Base-by-base conservation (phyloP, 495 filamentous ascomycete genomes). In the Schizothecium vesticola region DNA sequence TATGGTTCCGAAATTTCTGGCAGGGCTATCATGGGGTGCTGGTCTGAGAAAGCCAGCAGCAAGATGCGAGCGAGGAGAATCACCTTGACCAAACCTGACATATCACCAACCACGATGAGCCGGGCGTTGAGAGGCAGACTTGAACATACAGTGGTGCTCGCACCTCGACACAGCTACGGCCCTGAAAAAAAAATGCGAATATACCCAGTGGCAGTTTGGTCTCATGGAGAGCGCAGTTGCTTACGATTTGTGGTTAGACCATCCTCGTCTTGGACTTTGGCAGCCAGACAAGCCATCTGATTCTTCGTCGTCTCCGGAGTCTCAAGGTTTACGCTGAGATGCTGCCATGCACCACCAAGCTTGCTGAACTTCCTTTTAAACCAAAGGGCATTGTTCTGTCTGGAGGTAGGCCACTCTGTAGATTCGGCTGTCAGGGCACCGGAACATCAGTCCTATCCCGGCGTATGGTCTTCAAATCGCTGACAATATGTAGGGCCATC, bases 321-420 rank as follows among this genome's bases (percentile, higher is more conserved):
- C 84, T 97, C 80, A 90, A 91, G 83, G 86, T 98, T 77, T 97
- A 91, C 83, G 87, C 87, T 56, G 94, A 98, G 82, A 91, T 97
- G 89, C 87, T 97, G 59, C 94, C 93, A 29, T 97, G 94, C 82
- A 97, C 92, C 65, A 87, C 89, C 66, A 96, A 94, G 83, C 75
- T 97, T 13, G 78, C 86, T 7, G 91, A 96, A 60, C 85, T 98
- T 13, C 71, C 81, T 25, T 97, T 85, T 84, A 91, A 86, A 72
- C 94, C 94, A 21, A 92, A 91, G 77, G 93, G 93, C 73, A 85
- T 93, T 69, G 89, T 92, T 59, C 83, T 94, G 21, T 92, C 89
- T 19, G 92, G 91, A 63, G 90, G 92, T 59, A 68, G 3, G 67
- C 43, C 5, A 57, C 31, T 29, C n/a, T 57, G 24, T 29, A 59